phyloP scores from a whole-genome alignment of 345 rosid species.

The Kandelia obovata region DNA sequence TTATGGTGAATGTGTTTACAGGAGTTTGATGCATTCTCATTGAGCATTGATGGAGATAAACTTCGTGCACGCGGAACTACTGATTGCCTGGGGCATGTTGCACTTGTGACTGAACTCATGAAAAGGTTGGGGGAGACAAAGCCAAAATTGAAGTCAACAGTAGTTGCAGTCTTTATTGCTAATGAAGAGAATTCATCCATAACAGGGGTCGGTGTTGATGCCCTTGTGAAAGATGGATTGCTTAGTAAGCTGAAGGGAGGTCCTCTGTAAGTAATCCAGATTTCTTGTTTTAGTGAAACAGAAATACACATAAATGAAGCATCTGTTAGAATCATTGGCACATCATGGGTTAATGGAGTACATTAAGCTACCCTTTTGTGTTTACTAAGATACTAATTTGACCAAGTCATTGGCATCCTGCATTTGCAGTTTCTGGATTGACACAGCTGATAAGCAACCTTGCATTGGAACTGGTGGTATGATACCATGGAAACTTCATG shows the following conservation, averaged over 20 bases:
- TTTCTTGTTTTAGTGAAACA: constrained; percentile 4
- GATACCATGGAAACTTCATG: constrained; percentile 95
- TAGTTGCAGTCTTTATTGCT: constrained; percentile 91
- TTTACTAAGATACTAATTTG: neutral
- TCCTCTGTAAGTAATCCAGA: constrained; percentile 57
- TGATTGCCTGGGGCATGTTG: constrained; percentile 97
- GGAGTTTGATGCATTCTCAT: constrained; percentile 93
- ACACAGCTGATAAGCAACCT: constrained; percentile 97
- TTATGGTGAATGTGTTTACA: constrained; percentile 24
- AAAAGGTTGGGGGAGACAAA: constrained; percentile 72
- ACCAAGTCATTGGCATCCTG: constrained; percentile 10
- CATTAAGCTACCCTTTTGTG: neutral
- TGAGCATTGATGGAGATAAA: constrained; percentile 85
- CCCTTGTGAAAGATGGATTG: constrained; percentile 67
- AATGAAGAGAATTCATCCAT: constrained; percentile 87
- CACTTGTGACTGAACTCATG: constrained; percentile 86
- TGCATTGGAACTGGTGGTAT: constrained; percentile 98
- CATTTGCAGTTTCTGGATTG: constrained; percentile 81
- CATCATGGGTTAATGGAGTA: neutral
- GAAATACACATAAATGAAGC: neutral
- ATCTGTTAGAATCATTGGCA: neutral
- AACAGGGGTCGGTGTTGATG: constrained; percentile 89
- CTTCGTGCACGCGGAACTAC: constrained; percentile 96
- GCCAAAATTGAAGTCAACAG: constrained; percentile 64
- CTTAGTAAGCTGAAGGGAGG: constrained; percentile 88